Conservation (phyloP, 78 protist genomes). For the Dictyostelium citrinum region DNA sequence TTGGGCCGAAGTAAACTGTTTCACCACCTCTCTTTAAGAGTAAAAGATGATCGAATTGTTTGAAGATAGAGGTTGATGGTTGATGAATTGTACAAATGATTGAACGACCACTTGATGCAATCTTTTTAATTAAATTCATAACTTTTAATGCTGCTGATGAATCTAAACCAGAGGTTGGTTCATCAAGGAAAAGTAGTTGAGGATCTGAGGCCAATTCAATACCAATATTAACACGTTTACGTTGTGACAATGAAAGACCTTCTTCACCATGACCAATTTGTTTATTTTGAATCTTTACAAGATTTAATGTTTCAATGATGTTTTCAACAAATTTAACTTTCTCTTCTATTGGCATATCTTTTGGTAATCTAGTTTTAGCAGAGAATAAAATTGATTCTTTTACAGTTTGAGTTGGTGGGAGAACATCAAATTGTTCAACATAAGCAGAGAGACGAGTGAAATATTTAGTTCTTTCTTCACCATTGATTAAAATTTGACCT, state of each 20-base stretch:
- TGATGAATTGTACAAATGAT: constrained; percentile 84
- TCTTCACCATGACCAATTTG: constrained; percentile 74
- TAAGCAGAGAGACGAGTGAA: constrained; percentile 54
- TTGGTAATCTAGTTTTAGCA: constrained; percentile 57
- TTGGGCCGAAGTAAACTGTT: constrained; percentile 86
- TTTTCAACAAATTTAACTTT: constrained; percentile 59
- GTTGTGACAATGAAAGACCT: constrained; percentile 71
- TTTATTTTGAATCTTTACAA: constrained; percentile 36
- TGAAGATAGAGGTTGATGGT: constrained; percentile 72
- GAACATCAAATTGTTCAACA: constrained; percentile 68
- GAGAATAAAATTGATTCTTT: constrained; percentile 41
- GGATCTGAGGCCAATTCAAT: constrained; percentile 79
- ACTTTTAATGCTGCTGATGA: constrained; percentile 66
- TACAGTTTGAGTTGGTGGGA: constrained; percentile 75
- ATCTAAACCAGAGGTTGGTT: constrained; percentile 84
- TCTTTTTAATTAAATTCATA: constrained; percentile 68
- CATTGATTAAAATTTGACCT: constrained; percentile 62
- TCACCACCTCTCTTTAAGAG: constrained; percentile 87
- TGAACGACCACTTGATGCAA: constrained; percentile 75
- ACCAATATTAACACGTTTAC: constrained; percentile 73
- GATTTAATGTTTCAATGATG: constrained; percentile 30
- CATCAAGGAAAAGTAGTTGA: constrained; percentile 66
- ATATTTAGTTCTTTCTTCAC: constrained; percentile 11
- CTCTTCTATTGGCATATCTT: constrained; percentile 37
- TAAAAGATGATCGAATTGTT: constrained; percentile 84